phyloP scores from a whole-genome alignment of 306 rosid species.

The Trifolium pratense region DNA sequence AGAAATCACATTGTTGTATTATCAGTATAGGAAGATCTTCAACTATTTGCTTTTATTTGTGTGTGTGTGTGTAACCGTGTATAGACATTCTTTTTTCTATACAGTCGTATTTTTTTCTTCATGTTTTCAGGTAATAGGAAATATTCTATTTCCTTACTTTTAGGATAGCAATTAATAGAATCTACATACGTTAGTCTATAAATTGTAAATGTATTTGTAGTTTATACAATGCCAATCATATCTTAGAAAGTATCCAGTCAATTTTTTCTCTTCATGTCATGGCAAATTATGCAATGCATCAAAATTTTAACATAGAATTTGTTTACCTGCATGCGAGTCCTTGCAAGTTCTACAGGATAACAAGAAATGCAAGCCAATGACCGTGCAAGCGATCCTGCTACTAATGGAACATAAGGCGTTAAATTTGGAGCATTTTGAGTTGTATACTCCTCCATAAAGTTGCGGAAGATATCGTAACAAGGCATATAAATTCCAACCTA shows the following conservation, averaged over 20 bases:
- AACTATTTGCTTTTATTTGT: slow-evolving; percentile 13
- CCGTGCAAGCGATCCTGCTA: slow-evolving; percentile 90
- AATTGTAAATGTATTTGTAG: background rate
- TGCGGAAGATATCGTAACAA: slow-evolving; percentile 87
- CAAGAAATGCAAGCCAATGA: slow-evolving; percentile 89
- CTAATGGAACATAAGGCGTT: slow-evolving; percentile 87
- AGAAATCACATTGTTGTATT: background rate
- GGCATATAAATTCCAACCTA: slow-evolving; percentile 99
- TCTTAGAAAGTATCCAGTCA: background rate
- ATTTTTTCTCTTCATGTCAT: background rate
- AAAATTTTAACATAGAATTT: background rate
- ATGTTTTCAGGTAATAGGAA: background rate
- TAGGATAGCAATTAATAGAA: slow-evolving; percentile 20
- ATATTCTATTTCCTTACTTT: background rate
- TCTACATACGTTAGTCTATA: background rate
- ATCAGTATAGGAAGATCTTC: slow-evolving; percentile 6
- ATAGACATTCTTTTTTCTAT: background rate
- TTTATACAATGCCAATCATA: background rate
- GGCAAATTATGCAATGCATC: slow-evolving; percentile 15
- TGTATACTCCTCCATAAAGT: slow-evolving; percentile 70
- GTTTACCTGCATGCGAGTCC: slow-evolving; percentile 97
- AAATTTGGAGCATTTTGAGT: slow-evolving; percentile 66
- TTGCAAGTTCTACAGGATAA: slow-evolving; percentile 90
- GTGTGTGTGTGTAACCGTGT: background rate
- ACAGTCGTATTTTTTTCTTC: background rate